Evolutionary conservation across 2,329 filamentous ascomycete species (phyloP).

Genomic region (Xylaria arbuscula): DNA sequence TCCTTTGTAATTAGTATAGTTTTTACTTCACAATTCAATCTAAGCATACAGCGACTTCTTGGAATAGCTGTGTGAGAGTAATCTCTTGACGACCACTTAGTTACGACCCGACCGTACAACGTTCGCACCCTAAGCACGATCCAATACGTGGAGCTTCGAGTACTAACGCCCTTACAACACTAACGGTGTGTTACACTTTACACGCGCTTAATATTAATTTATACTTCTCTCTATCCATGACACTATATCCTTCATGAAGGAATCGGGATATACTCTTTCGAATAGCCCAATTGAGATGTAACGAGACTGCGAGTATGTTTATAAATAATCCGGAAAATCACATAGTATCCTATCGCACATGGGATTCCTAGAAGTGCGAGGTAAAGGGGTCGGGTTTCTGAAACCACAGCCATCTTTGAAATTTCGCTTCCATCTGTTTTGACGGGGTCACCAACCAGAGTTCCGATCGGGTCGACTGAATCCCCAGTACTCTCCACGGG

Average conservation of each 20-base stretch:
- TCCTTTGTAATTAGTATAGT: no score
- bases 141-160: no score
- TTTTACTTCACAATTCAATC: no score
- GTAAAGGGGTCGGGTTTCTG: slow-evolving; percentile 17
- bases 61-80: no score
- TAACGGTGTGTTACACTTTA: no score
- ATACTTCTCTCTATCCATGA: neutral
- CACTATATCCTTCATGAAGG: neutral
- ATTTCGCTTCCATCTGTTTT: neutral
- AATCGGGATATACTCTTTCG: slow-evolving; percentile 4
- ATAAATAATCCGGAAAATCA: slow-evolving; percentile 19
- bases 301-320: slow-evolving; percentile 1
- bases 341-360: slow-evolving; percentile 18
- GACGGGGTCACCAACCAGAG: neutral
- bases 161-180: no score
- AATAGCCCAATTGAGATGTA: slow-evolving; percentile 16
- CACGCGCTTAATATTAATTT: no score
- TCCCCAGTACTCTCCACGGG: neutral
- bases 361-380: slow-evolving; percentile 12
- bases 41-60: no score
- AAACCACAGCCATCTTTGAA: neutral
- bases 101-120: no score
- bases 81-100: no score
- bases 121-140: no score
- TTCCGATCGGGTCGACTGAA: neutral